Conservation (phyloP, 495 filamentous ascomycete genomes). For the Pyrenula massariospora region DNA sequence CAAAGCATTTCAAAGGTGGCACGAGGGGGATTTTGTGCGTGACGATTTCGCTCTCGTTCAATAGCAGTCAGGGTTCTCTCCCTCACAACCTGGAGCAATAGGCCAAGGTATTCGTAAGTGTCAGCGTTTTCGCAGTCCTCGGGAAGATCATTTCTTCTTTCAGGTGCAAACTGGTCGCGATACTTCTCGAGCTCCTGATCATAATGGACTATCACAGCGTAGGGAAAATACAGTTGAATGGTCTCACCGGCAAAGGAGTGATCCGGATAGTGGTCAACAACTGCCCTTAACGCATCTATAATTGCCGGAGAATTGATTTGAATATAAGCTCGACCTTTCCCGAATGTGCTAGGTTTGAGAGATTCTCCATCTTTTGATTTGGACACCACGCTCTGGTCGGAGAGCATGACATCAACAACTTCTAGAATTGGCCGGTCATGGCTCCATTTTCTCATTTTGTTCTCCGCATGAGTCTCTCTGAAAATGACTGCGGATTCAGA, state of each 20-base stretch:
- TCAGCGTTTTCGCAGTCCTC: conserved; percentile 5
- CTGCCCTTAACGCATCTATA: conserved; percentile 9
- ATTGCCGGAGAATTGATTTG: conserved; percentile 9
- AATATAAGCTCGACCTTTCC: not conserved
- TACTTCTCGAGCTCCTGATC: conserved; percentile 10
- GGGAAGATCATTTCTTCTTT: conserved; percentile 1
- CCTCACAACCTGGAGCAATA: conserved; percentile 7
- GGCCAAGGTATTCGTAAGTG: conserved; percentile 12
- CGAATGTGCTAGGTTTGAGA: not conserved
- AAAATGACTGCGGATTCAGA: not conserved
- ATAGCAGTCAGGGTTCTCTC: conserved; percentile 4
- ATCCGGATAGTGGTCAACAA: conserved; percentile 11
- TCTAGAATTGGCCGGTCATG: not conserved
- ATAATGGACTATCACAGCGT: conserved; percentile 13
- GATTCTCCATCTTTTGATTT: not conserved
- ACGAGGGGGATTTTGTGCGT: conserved; percentile 7
- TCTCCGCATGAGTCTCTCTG: not conserved
- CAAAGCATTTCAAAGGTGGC: conserved; percentile 15
- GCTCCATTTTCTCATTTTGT: not conserved
- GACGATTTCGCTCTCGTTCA: conserved; percentile 10
- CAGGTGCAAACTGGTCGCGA: conserved; percentile 7
- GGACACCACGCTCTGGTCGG: not conserved
- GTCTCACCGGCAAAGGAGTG: conserved; percentile 8
- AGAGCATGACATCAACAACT: not conserved
- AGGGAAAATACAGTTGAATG: conserved; percentile 9